These are phyloP conservation scores for Amoebophrya sp. DNA, from an alignment of 169 alveolate species.

Conservation along the genomic window DNA sequence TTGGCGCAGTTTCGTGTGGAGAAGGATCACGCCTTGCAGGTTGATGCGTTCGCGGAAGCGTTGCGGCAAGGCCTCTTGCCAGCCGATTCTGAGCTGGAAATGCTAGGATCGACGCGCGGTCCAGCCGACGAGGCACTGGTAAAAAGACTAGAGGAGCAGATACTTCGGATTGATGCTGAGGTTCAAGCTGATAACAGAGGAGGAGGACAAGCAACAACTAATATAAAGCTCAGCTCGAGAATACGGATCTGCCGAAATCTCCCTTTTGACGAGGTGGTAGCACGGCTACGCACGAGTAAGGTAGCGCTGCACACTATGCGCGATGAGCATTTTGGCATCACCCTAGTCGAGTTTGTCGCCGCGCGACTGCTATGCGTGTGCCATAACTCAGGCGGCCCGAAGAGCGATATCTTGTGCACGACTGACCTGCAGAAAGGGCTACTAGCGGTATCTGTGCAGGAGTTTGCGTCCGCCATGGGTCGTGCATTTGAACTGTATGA, in stretches of 20 bases:
- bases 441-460: neutral
- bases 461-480: neutral
- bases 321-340: constrained; percentile 83
- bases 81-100: constrained; percentile 49
- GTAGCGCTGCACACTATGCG: constrained; percentile 84
- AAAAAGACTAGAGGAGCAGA: constrained; percentile 48
- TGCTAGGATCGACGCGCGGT: constrained; percentile 65
- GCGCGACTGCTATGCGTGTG: constrained; percentile 75
- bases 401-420: constrained; percentile 62
- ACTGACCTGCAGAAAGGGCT: neutral
- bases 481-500: neutral
- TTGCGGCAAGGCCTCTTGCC: constrained; percentile 41
- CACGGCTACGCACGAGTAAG: constrained; percentile 49
- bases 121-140: constrained; percentile 50
- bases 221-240: no score
- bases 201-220: no score
- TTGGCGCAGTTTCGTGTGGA: constrained; percentile 82
- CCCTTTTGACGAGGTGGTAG: constrained; percentile 48
- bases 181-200: no score
- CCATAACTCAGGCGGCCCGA: constrained; percentile 84
- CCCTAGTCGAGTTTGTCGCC: constrained; percentile 82
- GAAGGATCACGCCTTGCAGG: constrained; percentile 67
- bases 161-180: no score
- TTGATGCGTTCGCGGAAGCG: constrained; percentile 58
- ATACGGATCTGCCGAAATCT: constrained; percentile 40